phyloP scores from a whole-genome alignment of 2,329 filamentous ascomycete species.

The Onygena corvina region DNA sequence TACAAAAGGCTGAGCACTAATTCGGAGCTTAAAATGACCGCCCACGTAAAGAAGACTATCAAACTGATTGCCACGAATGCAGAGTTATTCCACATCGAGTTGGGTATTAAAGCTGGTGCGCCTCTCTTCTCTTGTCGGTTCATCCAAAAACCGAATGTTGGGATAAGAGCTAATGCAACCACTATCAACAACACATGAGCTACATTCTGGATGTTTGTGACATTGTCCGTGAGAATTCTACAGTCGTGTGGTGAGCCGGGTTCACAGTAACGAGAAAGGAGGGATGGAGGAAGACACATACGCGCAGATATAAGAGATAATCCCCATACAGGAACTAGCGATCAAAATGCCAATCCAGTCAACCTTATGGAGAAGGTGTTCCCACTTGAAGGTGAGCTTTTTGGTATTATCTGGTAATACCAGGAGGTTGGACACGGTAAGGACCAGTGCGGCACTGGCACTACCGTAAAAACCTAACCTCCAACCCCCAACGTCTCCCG shows the following conservation, averaged over 20 bases:
- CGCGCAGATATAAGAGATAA: constrained; percentile 43
- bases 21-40: constrained; percentile 39
- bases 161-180: constrained; percentile 22
- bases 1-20: constrained; percentile 36
- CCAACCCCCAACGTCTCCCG: constrained; percentile 42
- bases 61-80: constrained; percentile 46
- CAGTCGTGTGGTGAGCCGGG: not conserved
- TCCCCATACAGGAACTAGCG: constrained; percentile 36
- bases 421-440: constrained; percentile 7
- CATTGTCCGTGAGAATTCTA: constrained; percentile 11
- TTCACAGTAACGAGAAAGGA: not conserved
- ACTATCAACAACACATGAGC: constrained; percentile 9
- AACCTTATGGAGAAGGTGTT: constrained; percentile 27
- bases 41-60: constrained; percentile 38
- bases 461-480: constrained; percentile 41
- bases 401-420: constrained; percentile 8
- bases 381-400: constrained; percentile 9
- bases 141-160: constrained; percentile 45
- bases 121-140: constrained; percentile 35
- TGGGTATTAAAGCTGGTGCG: constrained; percentile 48
- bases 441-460: constrained; percentile 29
- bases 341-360: constrained; percentile 44
- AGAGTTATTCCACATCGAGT: constrained; percentile 48
- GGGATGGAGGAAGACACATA: constrained; percentile 21
- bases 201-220: constrained; percentile 9